Evolutionary conservation across 2,329 filamentous ascomycete species (phyloP), one percentile per base, ranked within the genome.

Genomic region (Trichoderma brevicompactum): DNA sequence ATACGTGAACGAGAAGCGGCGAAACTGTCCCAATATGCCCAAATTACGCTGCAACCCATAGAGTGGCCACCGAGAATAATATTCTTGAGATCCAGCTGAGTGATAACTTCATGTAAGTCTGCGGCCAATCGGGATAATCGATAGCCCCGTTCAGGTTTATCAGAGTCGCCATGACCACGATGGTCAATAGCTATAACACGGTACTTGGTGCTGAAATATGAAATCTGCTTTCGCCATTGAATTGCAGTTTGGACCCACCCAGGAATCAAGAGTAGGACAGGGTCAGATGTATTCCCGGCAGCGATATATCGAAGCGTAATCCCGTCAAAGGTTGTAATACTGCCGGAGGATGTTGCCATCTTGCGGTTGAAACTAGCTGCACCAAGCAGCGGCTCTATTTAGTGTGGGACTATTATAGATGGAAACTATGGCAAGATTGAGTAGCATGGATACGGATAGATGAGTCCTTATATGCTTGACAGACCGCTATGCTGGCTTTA

Each of bases 131-230:
- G 72, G 23, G 68, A 65, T 4, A 76, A 54, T 50, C 74, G 71
- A 58, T 76, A 73, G 10, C 74, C 75, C 46, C 69, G 71, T 15
- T 65, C 43, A 1, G 75, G 73, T 69, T 76, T 72, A 3, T 76
- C 75, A 12, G 74, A 77, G 23, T 75, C 74, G 46, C 74, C 74
- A 41, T 76, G 74, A n/a, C 74, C 74, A 23, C 74, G 74, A 67
- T 73, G 64, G 66, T 77, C 74, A 64, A 71, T 73, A 0, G 74
- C 73, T 7, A 73, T 76, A 17, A 76, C 71, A 34, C 70, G 74
- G 68, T 70, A 75, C 36, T 68, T 67, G 28, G 67, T 52, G 34
- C 70, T 65, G 64, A 77, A 76, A 67, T 75, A 66, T 6, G 68
- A 66, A 2, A 73, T 70, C 38, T 75, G 74, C 63, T 75, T 74